Evolutionary conservation across 805 yeast genomes (phyloP).

Genomic region (Kregervanrija delftensis): DNA sequence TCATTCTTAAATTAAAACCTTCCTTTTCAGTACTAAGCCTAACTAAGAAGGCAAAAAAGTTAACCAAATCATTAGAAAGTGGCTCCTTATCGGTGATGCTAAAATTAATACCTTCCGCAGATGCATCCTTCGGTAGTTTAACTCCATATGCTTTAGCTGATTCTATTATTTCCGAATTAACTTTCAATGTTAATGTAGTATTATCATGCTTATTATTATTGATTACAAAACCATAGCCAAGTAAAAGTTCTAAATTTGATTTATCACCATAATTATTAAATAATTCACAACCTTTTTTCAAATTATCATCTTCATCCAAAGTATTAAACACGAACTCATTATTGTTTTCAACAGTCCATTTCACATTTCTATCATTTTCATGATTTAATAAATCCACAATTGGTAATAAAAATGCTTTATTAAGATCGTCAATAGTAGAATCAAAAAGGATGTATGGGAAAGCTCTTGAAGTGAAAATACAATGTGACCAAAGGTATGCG

Average conservation of each 20-base stretch:
- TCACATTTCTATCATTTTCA: constrained; percentile 48
- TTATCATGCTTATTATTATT: constrained; percentile 46
- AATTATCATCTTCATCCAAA: constrained; percentile 16
- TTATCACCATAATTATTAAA: constrained; percentile 80
- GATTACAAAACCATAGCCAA: constrained; percentile 73
- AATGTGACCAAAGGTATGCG: constrained; percentile 69
- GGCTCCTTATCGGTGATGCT: constrained; percentile 19
- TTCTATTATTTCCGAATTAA: constrained; percentile 28
- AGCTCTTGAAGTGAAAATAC: constrained; percentile 68
- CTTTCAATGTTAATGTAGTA: constrained; percentile 54
- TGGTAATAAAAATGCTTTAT: constrained; percentile 68
- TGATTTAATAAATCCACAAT: constrained; percentile 75
- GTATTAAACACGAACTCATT: constrained; percentile 32
- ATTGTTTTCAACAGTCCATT: constrained; percentile 41
- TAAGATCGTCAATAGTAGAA: constrained; percentile 17
- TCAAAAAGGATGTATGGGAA: constrained; percentile 68
- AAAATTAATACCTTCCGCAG: constrained; percentile 33
- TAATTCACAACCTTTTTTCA: constrained; percentile 48
- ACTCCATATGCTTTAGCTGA: constrained; percentile 32
- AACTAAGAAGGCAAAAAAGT: constrained; percentile 49
- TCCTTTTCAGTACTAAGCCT: constrained; percentile 41
- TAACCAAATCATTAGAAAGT: constrained; percentile 37
- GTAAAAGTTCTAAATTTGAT: constrained; percentile 55
- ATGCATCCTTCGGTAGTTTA: constrained; percentile 33
- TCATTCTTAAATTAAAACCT: constrained; percentile 43